These are phyloP conservation scores for Pichia sp. DNA, from an alignment of 1,139 yeast species.

Conservation along the genomic window DNA sequence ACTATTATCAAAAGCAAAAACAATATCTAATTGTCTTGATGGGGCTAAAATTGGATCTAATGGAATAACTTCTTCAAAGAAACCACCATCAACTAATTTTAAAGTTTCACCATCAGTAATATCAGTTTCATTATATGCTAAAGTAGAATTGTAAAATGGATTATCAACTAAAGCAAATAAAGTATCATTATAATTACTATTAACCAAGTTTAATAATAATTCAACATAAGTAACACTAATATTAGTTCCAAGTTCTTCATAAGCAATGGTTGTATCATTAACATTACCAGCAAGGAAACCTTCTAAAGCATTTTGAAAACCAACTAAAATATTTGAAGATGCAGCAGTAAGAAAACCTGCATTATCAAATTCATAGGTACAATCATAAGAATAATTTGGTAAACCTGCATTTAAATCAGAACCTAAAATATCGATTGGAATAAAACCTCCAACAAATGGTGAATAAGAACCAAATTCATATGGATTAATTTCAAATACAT, in stretches of 20 bases:
- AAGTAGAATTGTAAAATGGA: slow-evolving; percentile 52
- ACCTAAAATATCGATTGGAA: slow-evolving; percentile 50
- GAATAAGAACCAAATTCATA: slow-evolving; percentile 72
- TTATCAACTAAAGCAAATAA: slow-evolving; percentile 47
- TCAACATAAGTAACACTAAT: slow-evolving; percentile 16
- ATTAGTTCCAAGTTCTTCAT: slow-evolving; percentile 16
- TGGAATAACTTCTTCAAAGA: slow-evolving; percentile 59
- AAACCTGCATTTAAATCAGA: slow-evolving; percentile 29
- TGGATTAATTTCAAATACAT: slow-evolving; percentile 52
- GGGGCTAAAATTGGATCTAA: slow-evolving; percentile 52
- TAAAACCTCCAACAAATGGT: slow-evolving; percentile 42
- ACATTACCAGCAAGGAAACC: slow-evolving; percentile 12
- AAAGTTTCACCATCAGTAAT: slow-evolving; percentile 32
- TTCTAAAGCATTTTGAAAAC: slow-evolving; percentile 9
- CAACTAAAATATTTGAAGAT: slow-evolving; percentile 41
- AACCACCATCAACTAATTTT: slow-evolving; percentile 61
- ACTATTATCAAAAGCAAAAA: slow-evolving; percentile 60
- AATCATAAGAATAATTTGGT: slow-evolving; percentile 33
- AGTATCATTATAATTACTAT: slow-evolving; percentile 16
- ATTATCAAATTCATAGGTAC: slow-evolving; percentile 60
- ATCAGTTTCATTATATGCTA: slow-evolving; percentile 32
- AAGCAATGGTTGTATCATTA: neutral
- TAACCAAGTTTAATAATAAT: slow-evolving; percentile 17
- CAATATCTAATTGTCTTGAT: slow-evolving; percentile 46
- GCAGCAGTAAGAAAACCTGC: slow-evolving; percentile 70